A percentile compares a stretch with the other conserved stretches of the same genome.
phyloP scores from a whole-genome alignment of 129 eudicot genomes.

The Ambrosia artemisiifolia region DNA sequence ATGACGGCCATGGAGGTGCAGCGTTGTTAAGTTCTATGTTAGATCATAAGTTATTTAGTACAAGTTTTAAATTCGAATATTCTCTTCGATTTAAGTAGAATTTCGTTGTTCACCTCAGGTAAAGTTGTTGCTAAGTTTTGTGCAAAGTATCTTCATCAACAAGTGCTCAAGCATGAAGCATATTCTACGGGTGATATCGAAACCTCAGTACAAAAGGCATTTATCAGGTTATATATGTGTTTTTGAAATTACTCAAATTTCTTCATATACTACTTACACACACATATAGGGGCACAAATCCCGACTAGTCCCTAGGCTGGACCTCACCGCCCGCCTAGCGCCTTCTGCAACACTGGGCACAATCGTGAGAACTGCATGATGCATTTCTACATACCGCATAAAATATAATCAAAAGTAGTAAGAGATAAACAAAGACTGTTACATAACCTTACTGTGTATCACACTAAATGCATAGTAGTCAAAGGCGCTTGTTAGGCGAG shows the following conservation, averaged over 20 bases:
- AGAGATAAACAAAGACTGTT: too few species aligned
- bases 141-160: constrained; percentile 95
- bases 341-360: too few species aligned
- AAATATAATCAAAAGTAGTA: too few species aligned
- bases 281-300: too few species aligned
- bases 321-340: too few species aligned
- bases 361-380: too few species aligned
- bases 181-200: constrained; percentile 79
- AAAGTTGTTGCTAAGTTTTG: constrained; percentile 98
- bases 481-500: too few species aligned
- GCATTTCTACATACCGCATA: too few species aligned
- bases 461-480: too few species aligned
- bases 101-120: constrained; percentile 41
- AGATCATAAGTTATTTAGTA: constrained; percentile 8
- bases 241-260: not conserved
- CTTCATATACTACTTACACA: not conserved
- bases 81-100: not conserved
- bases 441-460: too few species aligned
- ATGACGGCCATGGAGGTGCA: constrained; percentile 99
- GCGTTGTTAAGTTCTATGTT: not conserved
- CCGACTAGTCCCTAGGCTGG: too few species aligned
- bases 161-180: constrained; percentile 90
- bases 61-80: too few species aligned
- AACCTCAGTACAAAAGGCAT: constrained; percentile 75
- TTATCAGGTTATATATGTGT: constrained; percentile 60